Evolutionary conservation across 2,329 filamentous ascomycete species (phyloP), one percentile per base, ranked within the genome.

Genomic region (Paraphoma sp.): DNA sequence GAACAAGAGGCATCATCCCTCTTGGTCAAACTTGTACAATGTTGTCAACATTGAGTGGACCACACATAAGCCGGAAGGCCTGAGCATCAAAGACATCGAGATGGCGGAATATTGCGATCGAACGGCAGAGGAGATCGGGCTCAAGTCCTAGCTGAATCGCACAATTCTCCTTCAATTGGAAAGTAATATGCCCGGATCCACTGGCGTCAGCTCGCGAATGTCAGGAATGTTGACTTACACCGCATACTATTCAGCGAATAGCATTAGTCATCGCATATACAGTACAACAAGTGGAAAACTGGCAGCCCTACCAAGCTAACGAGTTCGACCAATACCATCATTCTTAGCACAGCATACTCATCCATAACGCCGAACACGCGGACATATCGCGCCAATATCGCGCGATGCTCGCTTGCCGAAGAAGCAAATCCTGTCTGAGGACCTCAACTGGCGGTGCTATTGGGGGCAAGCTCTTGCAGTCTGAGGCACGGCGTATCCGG

Each of bases 21-120:
- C 64, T 3, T 76, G 72, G 72, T 65, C 66, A 29, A 76, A 76
- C 51, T 40, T 71, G 23, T 75, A 75, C 54, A 75, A 73, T 33
- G 44, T 62, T 43, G 72, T 75, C 8, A 70, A 62, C 3, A 50
- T 76, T 8, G 71, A 73, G 47, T 76, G 74, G 73, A 75, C 72
- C 6, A 76, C 74, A n/a, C 73, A 76, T 36, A 61, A 54, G n/a
- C 72, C 74, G 2, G 57, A 68, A 33, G 74, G 74, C 1, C 60
- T 76, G 17, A 75, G 71, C 45, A 59, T 69, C 53, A 75, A 75
- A 52, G 74, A 76, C 33, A 66, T 73, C 4, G 64, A 72, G 11
- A 76, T 76, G 73, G 74, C 74, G 23, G 72, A 74, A 45, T 74
- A 75, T 28, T 76, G 73, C 38, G 64, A 76, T 48, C 53, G 48